Base-by-base conservation (phyloP, 441 rosid species). In the Adansonia rubrostipa region DNA sequence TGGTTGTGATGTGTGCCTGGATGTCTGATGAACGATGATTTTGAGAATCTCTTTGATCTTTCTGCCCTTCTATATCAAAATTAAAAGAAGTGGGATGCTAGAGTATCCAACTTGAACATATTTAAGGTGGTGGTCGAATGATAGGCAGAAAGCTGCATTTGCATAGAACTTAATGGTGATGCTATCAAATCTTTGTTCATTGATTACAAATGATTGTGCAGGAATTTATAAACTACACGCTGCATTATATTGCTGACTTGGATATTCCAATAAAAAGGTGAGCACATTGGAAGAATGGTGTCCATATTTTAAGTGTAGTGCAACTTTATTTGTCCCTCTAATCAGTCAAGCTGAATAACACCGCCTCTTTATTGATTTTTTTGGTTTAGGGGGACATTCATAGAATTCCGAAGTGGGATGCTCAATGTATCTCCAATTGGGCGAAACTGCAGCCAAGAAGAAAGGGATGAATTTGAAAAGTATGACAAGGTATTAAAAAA, bases 381-480 rank as follows among this genome's bases (percentile, higher is more conserved):
- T 84, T 65, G 65, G 8, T 79, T 68, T 51, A 96, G 99, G 88
- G 99, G 99, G 79, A 96, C 99, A 70, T 96, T 96, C 79, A 92
- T 96, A 58, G 99, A 96, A 80, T 96, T 96, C 85, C 91, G 98
- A 66, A 96, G 89, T 86, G 99, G 99, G 64, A 96, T 94, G 99
- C 80, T 96, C 77, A 96, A 96, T 82, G 95, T 96, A 76, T 96
- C 98, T 76, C 99, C 99, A 45, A 96, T 96, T 83, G 98, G 99
- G 42, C 91, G 95, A 74, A 96, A 96, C 87, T 96, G 99, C 88
- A 96, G 97, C 90, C 99, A 93, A 83, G 98, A 96, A 87, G 99
- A 96, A 90, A 93, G 99, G 82, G 99, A 90, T 1, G 98, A 96
- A 65, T 96, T 92, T 61, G 99, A 91, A 82, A 93, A 84, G 87